Conservation (phyloP, 2,329 filamentous ascomycete genomes). For the Purpureocillium lavendulum region DNA sequence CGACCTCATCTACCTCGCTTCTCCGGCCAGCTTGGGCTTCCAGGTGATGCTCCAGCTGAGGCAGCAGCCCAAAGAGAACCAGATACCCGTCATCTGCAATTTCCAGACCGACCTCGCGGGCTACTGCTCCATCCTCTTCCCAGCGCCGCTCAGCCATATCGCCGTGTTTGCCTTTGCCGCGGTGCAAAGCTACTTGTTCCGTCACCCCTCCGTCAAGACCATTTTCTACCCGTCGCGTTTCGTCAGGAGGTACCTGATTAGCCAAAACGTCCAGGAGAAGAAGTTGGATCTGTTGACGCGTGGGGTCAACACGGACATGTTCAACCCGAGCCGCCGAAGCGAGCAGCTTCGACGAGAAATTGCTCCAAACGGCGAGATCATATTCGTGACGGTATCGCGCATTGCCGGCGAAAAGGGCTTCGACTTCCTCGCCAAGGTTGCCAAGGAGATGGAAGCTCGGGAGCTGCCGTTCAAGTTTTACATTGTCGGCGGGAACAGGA, state of each 20-base stretch:
- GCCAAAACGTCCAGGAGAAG: conserved; percentile 42
- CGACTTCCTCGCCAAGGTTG: conserved; percentile 53
- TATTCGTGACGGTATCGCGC: conserved; percentile 58
- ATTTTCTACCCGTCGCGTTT: conserved; percentile 62
- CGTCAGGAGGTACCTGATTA: conserved; percentile 52
- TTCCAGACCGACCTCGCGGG: conserved; percentile 65
- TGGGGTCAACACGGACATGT: conserved; percentile 56
- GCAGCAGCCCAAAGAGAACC: conserved; percentile 44
- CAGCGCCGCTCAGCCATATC: conserved; percentile 49
- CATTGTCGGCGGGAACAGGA: conserved; percentile 61
- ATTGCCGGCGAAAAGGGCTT: conserved; percentile 66
- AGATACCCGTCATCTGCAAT: conserved; percentile 56
- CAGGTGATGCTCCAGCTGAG: conserved; percentile 62
- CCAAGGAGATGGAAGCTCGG: conserved; percentile 42
- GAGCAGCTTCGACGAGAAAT: conserved; percentile 42
- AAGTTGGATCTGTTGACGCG: conserved; percentile 55
- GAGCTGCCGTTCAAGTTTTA: conserved; percentile 55
- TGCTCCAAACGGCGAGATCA: conserved; percentile 53
- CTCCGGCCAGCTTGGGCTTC: conserved; percentile 61
- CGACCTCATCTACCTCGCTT: conserved; percentile 62
- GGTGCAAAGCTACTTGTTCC: conserved; percentile 61
- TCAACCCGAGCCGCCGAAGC: conserved; percentile 45
- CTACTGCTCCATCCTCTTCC: conserved; percentile 63
- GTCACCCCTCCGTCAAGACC: conserved; percentile 50
- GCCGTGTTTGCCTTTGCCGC: conserved; percentile 53